Evolutionary conservation across 2,329 filamentous ascomycete species (phyloP), one percentile per base, ranked within the genome.

Genomic region (Leptodontidium sp.): DNA sequence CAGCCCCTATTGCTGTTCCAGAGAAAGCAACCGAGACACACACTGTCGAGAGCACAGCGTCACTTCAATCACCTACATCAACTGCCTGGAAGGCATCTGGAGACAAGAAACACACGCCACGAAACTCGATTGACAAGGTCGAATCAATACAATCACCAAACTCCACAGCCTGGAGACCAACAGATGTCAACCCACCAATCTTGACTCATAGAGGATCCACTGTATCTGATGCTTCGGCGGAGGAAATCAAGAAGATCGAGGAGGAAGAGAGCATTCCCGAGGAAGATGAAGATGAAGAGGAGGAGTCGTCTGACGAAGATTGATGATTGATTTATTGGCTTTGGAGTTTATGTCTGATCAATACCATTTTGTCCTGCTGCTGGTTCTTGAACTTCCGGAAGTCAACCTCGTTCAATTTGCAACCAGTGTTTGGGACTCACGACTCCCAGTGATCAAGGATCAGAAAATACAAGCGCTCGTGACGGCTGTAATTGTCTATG

Each of bases 131-230:
- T 38, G 62, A 71, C 15, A 73, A 68, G 21, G 26, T 75, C 29
- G 70, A 74, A 38, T 73, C 68, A 35, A 38, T 75, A 55, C 75
- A 77, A 62, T 72, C 69, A 14, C 76, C 75, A 40, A 77, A 65
- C 11, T 75, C 73, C 61, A 75, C 75, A 24, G 71, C 73, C 40
- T 79, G 77, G 77, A 77, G 74, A 65, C 70, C 73, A 35, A 68
- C 53, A 7, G 75, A 72, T 50, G n/a, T 68, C 9, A 57, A 72
- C 45, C 52, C 68, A 9, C 71, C 71, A 15, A 55, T 74, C 61
- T 64, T 65, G 59, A 69, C 65, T 17, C 73, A 78, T 62, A 66
- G 70, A 38, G 74, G 73, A n/a, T 73, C 70, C n/a, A 67, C 67
- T 12, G 57, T 75, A 29, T 69, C 68, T 11, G 62, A 55, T 4